Evolutionary conservation across 495 filamentous ascomycete genomes (phyloP), one percentile per base, ranked within the genome.

Genomic region (Hypoxylon crocopeplum): DNA sequence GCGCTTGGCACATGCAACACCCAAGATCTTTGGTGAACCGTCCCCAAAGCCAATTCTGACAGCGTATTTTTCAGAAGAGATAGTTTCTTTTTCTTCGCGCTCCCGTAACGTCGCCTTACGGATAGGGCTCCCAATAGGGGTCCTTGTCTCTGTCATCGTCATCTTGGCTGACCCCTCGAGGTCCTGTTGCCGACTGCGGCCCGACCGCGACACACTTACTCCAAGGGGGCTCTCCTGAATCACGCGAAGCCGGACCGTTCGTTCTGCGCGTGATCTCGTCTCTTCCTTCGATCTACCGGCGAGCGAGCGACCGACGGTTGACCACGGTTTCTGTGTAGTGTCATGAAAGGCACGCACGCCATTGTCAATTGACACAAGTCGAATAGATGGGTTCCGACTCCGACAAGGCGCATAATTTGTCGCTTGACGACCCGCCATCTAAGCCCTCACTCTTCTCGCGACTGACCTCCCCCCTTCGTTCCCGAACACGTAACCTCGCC

Each of bases 401-500:
- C 52, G 62, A 62, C 59, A 70, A 70, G 58, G 55, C 57, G 38
- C 47, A 61, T 27, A 66, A 61, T 37, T 36, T 66, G 59, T 51
- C 68, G 24, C 55, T 59, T 42, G 69, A 73, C 56, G 68, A 70
- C 33, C 54, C 68, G 47, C 69, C 75, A 21, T 63, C 76, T 48
- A 71, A 68, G 47, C 62, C 69, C 56, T 78, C 77, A 7, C 69
- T 81, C 38, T 71, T 80, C 46, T 77, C 75, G 40, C 77, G 77
- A 38, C 69, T 81, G 59, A 69, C 85, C 17, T 82, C 93, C 20
- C 78, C 77, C 61, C 78, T 67, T 72, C 85, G 69, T 77, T 87
- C 69, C 80, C 88, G 79, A 21, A 65, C 72, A 38, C 88, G 91
- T 65, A 86, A 85, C 69, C 77, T 95, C 50, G 79, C 86, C 63